These are phyloP conservation scores for Fomitopsis betulina DNA, from an alignment of 1,284 basidiomycete species.

Conservation along the genomic window DNA sequence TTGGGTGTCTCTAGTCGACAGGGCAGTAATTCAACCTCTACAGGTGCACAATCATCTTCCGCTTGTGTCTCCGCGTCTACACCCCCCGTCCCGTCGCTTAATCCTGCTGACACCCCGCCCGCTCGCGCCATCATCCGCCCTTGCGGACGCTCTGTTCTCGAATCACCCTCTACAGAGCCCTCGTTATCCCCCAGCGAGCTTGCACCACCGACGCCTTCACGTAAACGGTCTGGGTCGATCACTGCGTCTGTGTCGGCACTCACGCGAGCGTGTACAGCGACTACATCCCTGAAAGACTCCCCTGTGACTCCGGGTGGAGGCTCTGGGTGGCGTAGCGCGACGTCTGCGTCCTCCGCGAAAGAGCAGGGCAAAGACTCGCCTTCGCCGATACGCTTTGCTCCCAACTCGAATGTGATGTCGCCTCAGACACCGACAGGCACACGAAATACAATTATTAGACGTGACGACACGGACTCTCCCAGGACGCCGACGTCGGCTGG, in stretches of 20 bases:
- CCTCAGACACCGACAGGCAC: neutral
- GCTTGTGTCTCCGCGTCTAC: neutral
- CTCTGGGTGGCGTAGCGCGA: neutral
- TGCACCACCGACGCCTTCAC: neutral
- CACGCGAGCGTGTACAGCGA: neutral
- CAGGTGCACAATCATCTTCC: neutral
- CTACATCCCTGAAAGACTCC: neutral
- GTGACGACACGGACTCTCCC: neutral
- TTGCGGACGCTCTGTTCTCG: neutral
- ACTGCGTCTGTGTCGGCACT: neutral
- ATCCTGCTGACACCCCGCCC: neutral
- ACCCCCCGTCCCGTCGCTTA: neutral
- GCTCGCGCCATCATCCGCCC: neutral
- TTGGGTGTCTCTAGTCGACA: neutral
- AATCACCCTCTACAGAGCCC: neutral
- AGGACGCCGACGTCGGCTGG: neutral
- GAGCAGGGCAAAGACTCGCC: neutral
- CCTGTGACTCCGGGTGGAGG: neutral
- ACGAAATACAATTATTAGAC: neutral
- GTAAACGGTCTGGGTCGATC: neutral
- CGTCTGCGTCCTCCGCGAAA: neutral
- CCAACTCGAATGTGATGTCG: neutral
- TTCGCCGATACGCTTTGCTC: constrained; percentile 2
- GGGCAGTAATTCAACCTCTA: neutral
- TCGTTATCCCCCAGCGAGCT: neutral